Evolutionary conservation across 345 rosid species (phyloP), one percentile per base, ranked within the genome.

Genomic region (Erucastrum elatum): DNA sequence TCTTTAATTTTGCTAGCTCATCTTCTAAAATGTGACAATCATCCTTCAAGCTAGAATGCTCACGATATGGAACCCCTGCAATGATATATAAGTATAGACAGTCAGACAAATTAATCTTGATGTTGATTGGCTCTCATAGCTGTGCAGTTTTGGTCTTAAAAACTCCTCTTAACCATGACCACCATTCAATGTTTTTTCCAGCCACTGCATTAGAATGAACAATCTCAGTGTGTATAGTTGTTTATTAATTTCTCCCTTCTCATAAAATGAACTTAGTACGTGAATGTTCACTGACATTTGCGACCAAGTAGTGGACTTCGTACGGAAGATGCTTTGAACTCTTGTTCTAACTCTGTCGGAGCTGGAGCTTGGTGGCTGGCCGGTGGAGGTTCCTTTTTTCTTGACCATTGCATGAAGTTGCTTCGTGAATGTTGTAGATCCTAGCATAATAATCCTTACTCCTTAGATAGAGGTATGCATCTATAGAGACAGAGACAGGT

Each of bases 11-110:
- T 41, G 4, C 49, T 41, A n/a, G 49, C 13, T 41, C 13, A 10
- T 41, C 49, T 41, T 41, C 49, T 41, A 10, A 41, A 41, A 44
- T 8, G 30, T 10, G 9, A 30, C 12, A 53, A 21, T 29, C 41
- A 44, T 58, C 33, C 2, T 66, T 78, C 63, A 59, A 72, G 81
- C 94, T 90, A 16, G 93, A 90, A 81, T 88, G 97, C 82, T 90
- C 94, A 67, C 93, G 90, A 71, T 87, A 92, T 41, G 94, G 94
- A 77, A 90, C 93, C 49, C 94, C 94, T 88, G 84, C 8, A 78
- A 64, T 64, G 46, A 71, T 64, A 59, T 8, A 49, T 26, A 16
- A 34, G 3, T 0, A 73, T 26, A 59, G 2, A 13, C 8, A 49
- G n/a, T 53, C 29, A 70, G 66, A 63, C 31, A 63, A 30, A 62